Base-by-base conservation (phyloP, 768 basidiomycete genomes). In the Brasilioporus rufonigricans region DNA sequence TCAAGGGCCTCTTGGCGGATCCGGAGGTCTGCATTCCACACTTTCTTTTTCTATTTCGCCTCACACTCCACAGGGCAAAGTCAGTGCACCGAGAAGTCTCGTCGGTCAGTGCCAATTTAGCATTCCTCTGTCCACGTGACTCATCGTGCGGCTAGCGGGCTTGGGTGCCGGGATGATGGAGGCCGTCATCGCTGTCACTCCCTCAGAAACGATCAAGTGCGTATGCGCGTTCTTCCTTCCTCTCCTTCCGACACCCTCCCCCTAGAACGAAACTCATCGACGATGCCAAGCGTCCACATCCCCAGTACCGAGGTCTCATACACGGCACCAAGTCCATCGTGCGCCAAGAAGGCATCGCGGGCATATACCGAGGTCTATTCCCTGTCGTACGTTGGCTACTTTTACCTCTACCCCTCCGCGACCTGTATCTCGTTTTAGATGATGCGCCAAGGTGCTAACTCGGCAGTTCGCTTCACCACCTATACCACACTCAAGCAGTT, bases 371-470 rank as follows among this genome's bases (percentile, higher is more conserved):
- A 50, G 96, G 96, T 2, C 75, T 98, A 4, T 92, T 94, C 66
- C 94, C 96, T 4, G 94, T 98, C 52, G 95, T 96, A 68, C 55
- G 88, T 81, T 4, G 27, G 16, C 21, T 27, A 16, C 3, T 35
- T 35, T 23, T n/a, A n/a, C n/a, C 10, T 16, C 2, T n/a, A 13
- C 8, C 12, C 14, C 11, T 14, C 10, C 26, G 23, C 7, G 5
- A n/a, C n/a, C 35, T 8, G 1, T 12, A 41, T 31, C 32, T 46
- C 19, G 31, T 13, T 16, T 8, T 65, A 97, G 93, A 92, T 96
- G 84, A 90, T 96, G 83, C 87, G 94, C 27, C 96, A 98, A 83
- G 94, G 93, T 36, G 96, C 95, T 39, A 99, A 98, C 69, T 98
- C 94, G 5, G 94, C 97, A 11, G 85, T 98, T 29, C 82, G 96